phyloP scores from a whole-genome alignment of 176 grass and related monocot species.

The Oryza meyeriana region DNA sequence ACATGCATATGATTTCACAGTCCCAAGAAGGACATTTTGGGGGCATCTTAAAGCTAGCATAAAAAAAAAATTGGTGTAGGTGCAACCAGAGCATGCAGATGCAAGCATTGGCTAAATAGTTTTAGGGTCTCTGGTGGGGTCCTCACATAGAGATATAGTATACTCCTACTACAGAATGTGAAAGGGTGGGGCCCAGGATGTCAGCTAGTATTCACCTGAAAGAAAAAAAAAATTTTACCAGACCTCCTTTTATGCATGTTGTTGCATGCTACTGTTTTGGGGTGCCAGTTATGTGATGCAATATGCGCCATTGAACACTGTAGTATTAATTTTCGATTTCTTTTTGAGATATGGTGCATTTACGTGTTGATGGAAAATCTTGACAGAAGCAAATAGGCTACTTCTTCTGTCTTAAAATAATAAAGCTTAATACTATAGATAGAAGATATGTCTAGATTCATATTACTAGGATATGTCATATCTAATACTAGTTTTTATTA shows the following conservation, averaged over 20 bases:
- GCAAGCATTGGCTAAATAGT: not conserved
- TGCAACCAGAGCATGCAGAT: not conserved
- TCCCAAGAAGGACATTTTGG: not conserved
- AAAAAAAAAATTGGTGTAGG: not conserved
- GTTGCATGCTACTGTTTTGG: constrained; percentile 40
- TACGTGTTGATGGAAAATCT: constrained; percentile 25
- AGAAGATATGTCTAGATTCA: too few relatives aligned
- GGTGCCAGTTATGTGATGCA: not conserved
- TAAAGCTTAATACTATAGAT: too few relatives aligned
- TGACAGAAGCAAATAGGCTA: not conserved
- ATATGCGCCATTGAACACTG: not conserved
- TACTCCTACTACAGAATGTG: not conserved
- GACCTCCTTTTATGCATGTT: not conserved
- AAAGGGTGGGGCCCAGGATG: not conserved
- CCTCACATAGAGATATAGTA: not conserved
- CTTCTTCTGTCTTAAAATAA: too few relatives aligned
- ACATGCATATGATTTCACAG: not conserved
- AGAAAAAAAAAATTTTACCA: not conserved
- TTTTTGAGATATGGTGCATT: constrained; percentile 1
- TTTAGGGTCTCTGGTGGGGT: not conserved
- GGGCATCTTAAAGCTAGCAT: not conserved
- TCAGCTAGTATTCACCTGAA: constrained; percentile 2
- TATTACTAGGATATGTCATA: too few relatives aligned
- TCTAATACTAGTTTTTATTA: too few relatives aligned
- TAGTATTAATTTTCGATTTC: not conserved